Conservation (phyloP, 495 filamentous ascomycete genomes). For the Barbatosphaeria neglecta region DNA sequence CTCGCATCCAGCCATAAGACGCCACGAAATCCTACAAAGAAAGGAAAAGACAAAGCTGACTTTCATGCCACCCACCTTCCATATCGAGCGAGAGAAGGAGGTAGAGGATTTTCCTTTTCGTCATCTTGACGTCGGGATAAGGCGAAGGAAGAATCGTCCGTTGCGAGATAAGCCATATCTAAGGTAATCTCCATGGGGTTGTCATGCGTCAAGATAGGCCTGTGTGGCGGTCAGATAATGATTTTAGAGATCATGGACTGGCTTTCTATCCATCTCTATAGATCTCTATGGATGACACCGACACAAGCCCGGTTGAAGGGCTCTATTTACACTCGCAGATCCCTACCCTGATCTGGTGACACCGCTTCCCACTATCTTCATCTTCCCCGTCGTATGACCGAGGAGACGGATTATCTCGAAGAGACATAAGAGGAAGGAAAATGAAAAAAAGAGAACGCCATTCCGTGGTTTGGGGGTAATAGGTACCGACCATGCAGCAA, state of each 20-base stretch:
- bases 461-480: slow-evolving; percentile 21
- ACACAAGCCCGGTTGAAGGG: slow-evolving; percentile 5
- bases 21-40: too few relatives aligned
- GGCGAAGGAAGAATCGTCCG: not conserved
- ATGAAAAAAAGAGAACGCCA: slow-evolving; percentile 20
- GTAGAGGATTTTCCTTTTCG: too few relatives aligned
- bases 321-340: not conserved
- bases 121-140: too few relatives aligned
- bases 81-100: too few relatives aligned
- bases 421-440: too few relatives aligned
- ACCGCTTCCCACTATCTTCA: not conserved
- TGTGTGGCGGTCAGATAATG: not conserved
- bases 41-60: too few relatives aligned
- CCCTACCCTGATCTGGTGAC: not conserved
- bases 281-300: not conserved
- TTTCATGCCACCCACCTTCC: too few relatives aligned
- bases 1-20: too few relatives aligned
- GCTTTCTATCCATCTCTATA: not conserved
- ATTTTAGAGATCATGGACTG: not conserved
- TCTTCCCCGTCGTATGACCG: not conserved
- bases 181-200: too few relatives aligned
- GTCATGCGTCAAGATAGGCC: too few relatives aligned
- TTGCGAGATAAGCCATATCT: too few relatives aligned
- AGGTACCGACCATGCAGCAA: slow-evolving; percentile 39
- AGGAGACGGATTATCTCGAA: too few relatives aligned